A percentile compares a stretch with the other conserved stretches of the same genome.
These are phyloP conservation scores for Plasmopara halstedii DNA, from an alignment of 352 stramenopile genomes.

Conservation along the genomic window DNA sequence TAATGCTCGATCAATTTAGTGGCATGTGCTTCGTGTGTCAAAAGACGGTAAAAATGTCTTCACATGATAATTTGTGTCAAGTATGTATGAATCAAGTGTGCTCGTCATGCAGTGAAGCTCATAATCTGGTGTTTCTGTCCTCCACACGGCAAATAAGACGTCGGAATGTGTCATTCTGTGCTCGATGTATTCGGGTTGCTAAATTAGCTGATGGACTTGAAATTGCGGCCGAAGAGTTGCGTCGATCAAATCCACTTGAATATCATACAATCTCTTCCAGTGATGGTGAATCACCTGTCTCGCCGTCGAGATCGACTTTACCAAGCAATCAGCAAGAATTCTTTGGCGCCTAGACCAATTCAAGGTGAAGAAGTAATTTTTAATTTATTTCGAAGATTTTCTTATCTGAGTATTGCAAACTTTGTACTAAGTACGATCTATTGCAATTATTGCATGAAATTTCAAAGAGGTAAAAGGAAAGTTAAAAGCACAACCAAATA, in stretches of 20 bases:
- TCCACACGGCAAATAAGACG: constrained; percentile 13
- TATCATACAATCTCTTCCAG: constrained; percentile 25
- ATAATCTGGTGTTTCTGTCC: constrained; percentile 22
- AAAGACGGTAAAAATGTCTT: constrained; percentile 9
- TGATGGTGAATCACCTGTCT: constrained; percentile 13
- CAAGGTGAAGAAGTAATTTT: too few relatives aligned
- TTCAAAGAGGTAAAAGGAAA: too few relatives aligned
- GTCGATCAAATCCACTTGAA: constrained; percentile 23
- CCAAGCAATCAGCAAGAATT: constrained; percentile 30
- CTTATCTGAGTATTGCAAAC: too few relatives aligned
- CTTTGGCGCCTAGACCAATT: constrained; percentile 21
- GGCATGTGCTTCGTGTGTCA: constrained; percentile 15
- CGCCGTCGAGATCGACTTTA: constrained; percentile 25
- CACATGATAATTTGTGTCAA: constrained; percentile 10
- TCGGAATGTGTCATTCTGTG: constrained; percentile 20
- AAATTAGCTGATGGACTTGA: constrained; percentile 16
- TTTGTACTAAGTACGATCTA: too few relatives aligned
- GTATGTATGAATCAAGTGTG: constrained; percentile 31
- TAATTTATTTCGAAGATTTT: too few relatives aligned
- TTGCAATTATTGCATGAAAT: too few relatives aligned
- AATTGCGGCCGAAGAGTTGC: constrained; percentile 25
- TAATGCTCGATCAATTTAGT: constrained; percentile 16
- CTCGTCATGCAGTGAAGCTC: constrained; percentile 13
- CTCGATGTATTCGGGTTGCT: constrained; percentile 19
- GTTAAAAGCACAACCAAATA: too few relatives aligned